Evolutionary conservation across 257 asterid genomes (phyloP), one percentile per base, ranked within the genome.

Genomic region (Solanum corneliomulleri): DNA sequence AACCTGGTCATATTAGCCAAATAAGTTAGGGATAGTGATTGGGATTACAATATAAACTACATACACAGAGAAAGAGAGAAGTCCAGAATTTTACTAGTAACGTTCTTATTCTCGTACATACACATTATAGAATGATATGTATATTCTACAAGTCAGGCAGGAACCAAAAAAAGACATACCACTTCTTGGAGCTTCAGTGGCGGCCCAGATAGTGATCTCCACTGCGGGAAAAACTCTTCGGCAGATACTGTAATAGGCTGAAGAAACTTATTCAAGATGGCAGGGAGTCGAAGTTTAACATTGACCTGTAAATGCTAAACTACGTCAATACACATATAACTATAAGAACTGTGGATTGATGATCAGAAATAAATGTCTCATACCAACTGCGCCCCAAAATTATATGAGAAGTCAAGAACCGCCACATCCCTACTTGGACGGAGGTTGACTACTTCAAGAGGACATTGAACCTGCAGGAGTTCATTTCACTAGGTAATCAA

Each of bases 161-260:
- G 45, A 81, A 31, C 44, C 7, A 20, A 29, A 62, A 86, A 84
- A 56, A 89, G 88, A 92, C 91, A 52, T 91, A 96, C 99, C 94
- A 96, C 99, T 94, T 96, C 99, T 92, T 96, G 99, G 88, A 95
- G 94, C 92, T 96, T 96, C 91, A 96, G 74, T 71, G 99, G 99
- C 33, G 99, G 97, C 88, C 99, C 99, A 85, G 98, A 93, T 86
- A 96, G 98, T 88, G 99, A 96, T 93, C 97, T 93, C 99, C 99
- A 96, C 74, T 95, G 99, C 8, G 95, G 95, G 89, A 96, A 96
- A 91, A 96, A 96, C 88, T 96, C 99, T 89, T 96, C 99, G 15
- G 94, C 92, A 45, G 99, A 93, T 86, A 96, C 91, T 75, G 90
- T 45, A 87, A 96, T 93, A 84, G 98, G 98, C 89, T 94, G 98